phyloP scores from a whole-genome alignment of 2,329 filamentous ascomycete genomes.

The Arthrobotrys conoides region DNA sequence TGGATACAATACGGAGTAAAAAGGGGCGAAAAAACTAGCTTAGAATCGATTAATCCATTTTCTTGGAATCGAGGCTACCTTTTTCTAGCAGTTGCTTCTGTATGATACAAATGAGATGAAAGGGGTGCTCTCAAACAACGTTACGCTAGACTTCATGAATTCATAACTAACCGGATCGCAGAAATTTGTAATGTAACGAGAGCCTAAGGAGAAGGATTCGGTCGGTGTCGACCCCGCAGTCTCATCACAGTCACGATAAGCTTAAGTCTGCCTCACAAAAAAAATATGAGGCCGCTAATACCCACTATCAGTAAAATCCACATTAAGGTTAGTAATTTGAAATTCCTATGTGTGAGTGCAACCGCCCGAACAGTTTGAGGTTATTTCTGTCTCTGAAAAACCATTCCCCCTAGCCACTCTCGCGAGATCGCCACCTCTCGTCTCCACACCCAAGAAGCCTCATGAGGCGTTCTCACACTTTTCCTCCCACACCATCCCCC shows the following conservation, averaged over 20 bases:
- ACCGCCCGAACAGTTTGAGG: neutral
- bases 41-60: no score
- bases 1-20: no score
- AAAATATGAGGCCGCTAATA: neutral
- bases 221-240: neutral
- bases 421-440: slow-evolving; percentile 37
- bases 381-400: slow-evolving; percentile 8
- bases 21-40: no score
- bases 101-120: neutral
- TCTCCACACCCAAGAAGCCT: slow-evolving; percentile 34
- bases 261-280: slow-evolving; percentile 29
- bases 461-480: slow-evolving; percentile 43
- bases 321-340: neutral
- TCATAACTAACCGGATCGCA: no score
- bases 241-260: neutral
- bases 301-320: neutral
- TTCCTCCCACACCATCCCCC: slow-evolving; percentile 18
- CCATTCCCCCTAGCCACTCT: slow-evolving; percentile 18
- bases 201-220: no score
- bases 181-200: no score
- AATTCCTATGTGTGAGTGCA: neutral
- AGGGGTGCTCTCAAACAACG: no score
- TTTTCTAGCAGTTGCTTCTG: neutral
- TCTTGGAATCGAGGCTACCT: no score
- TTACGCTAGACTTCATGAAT: no score